phyloP scores from a whole-genome alignment of 192 early-diverging fungal species.

The Coemansia sp. region DNA sequence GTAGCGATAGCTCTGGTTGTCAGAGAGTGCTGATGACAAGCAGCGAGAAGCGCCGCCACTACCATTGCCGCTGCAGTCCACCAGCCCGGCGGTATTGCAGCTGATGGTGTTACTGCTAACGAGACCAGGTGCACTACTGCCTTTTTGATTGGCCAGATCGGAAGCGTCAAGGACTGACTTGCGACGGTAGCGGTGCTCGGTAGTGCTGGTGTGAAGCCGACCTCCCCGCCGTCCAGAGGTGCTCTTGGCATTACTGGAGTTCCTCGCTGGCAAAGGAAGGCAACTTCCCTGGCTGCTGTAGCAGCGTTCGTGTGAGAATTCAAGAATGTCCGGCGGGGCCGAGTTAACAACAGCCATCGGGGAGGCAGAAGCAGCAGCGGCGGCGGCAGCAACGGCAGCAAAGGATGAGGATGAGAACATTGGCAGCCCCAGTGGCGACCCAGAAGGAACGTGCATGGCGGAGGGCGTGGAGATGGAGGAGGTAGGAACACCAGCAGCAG shows the following conservation, averaged over 20 bases:
- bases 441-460: not conserved
- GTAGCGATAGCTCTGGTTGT: slow-evolving; percentile 24
- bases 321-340: slow-evolving; percentile 44
- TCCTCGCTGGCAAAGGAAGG: not conserved
- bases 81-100: not conserved
- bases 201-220: slow-evolving; percentile 40
- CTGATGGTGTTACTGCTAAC: not conserved
- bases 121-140: not conserved
- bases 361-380: slow-evolving; percentile 2
- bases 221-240: slow-evolving; percentile 2
- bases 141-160: not conserved
- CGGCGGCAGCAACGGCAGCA: slow-evolving; percentile 11
- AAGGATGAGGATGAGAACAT: not conserved
- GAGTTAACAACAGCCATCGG: slow-evolving; percentile 26
- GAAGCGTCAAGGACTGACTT: slow-evolving; percentile 43
- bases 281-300: not conserved
- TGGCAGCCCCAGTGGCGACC: not conserved
- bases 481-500: not conserved
- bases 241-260: slow-evolving; percentile 3
- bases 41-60: slow-evolving; percentile 18
- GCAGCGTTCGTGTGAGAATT: slow-evolving; percentile 36
- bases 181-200: slow-evolving; percentile 56
- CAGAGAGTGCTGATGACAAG: slow-evolving; percentile 30
- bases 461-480: not conserved
- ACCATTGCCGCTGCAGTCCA: slow-evolving; percentile 14